Conservation (phyloP, 2,329 filamentous ascomycete genomes). For the Scedosporium dehoogii region DNA sequence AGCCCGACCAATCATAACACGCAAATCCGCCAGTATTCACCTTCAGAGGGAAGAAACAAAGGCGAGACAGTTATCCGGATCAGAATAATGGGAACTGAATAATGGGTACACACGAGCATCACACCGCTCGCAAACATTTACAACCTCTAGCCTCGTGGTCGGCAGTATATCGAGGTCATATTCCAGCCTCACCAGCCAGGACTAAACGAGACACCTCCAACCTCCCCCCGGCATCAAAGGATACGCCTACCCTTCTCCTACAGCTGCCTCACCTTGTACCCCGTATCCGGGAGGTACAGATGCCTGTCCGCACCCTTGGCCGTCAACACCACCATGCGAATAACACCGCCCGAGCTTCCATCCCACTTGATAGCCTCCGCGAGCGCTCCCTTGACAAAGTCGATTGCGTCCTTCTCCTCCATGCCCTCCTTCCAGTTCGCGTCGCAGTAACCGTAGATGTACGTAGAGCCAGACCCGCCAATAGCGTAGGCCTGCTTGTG, state of each 20-base stretch:
- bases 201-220: too few relatives aligned
- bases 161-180: not conserved
- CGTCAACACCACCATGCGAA: slow-evolving; percentile 94
- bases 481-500: slow-evolving; percentile 97
- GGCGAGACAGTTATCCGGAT: not conserved
- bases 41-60: not conserved
- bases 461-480: slow-evolving; percentile 92
- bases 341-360: slow-evolving; percentile 95
- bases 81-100: not conserved
- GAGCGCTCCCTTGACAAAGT: slow-evolving; percentile 86
- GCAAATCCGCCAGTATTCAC: not conserved
- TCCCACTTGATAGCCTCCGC: slow-evolving; percentile 99
- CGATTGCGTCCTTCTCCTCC: slow-evolving; percentile 81
- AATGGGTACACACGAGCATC: slow-evolving; percentile 1
- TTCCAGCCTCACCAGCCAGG: not conserved
- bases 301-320: slow-evolving; percentile 83
- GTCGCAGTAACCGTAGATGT: slow-evolving; percentile 99
- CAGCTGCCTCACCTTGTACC: slow-evolving; percentile 67
- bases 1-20: not conserved
- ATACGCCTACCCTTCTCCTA: slow-evolving; percentile 15
- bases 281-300: slow-evolving; percentile 87
- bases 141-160: not conserved
- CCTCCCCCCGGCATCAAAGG: not conserved
- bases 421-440: slow-evolving; percentile 92
- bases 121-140: not conserved